A percentile compares a stretch with the other conserved stretches of the same genome.
Conservation (phyloP, 345 rosid species). For the Theobroma cacao region DNA sequence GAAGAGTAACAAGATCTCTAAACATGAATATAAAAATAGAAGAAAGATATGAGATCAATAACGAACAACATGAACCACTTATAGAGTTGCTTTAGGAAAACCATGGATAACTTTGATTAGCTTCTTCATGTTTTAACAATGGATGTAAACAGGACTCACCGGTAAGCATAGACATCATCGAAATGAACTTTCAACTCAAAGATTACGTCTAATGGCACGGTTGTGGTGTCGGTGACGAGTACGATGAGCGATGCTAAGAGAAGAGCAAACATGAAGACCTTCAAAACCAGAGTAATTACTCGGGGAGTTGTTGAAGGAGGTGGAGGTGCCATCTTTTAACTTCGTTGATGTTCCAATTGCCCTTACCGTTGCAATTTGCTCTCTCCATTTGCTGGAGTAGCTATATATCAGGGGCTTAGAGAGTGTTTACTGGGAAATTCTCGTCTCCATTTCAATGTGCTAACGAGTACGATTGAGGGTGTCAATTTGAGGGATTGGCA, state of each 20-base stretch:
- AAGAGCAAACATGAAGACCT: slow-evolving; percentile 22
- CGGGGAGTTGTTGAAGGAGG: slow-evolving; percentile 12
- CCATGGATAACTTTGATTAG: too few relatives aligned
- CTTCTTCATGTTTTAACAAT: too few relatives aligned
- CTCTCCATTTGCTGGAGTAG: neutral
- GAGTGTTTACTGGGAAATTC: neutral
- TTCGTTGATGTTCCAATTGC: neutral
- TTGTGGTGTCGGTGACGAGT: slow-evolving; percentile 30
- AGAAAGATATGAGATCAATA: too few relatives aligned
- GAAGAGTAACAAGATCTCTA: too few relatives aligned
- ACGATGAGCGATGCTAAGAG: slow-evolving; percentile 33
- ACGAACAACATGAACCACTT: too few relatives aligned
- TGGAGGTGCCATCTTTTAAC: slow-evolving; percentile 19
- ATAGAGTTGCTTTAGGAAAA: too few relatives aligned
- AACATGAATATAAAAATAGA: too few relatives aligned
- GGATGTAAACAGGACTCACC: too few relatives aligned
- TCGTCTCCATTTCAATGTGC: neutral
- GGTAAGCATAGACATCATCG: slow-evolving; percentile 34
- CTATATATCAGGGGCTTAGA: too few relatives aligned
- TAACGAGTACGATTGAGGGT: neutral
- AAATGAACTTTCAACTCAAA: slow-evolving; percentile 14
- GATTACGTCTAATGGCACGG: slow-evolving; percentile 9
- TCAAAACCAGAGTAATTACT: slow-evolving; percentile 22
- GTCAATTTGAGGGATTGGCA: neutral
- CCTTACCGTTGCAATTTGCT: neutral